Base-by-base conservation (phyloP, 2,329 filamentous ascomycete species). In the Talaromyces sp. region DNA sequence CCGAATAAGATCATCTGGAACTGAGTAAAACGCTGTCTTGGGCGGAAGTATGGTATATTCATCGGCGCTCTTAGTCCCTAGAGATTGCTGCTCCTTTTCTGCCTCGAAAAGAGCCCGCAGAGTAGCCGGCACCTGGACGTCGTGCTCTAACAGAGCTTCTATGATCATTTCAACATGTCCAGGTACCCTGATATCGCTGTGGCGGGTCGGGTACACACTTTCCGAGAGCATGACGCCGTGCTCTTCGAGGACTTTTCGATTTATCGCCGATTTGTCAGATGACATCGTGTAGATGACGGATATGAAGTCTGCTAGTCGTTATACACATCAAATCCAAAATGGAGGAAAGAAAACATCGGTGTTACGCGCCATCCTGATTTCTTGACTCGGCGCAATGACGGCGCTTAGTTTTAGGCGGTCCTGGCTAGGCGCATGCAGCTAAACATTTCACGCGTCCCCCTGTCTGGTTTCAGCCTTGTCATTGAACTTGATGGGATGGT, bases 171-270 rank as follows among this genome's bases (percentile, higher is more conserved):
- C n/a, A 25, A 61, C 48, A 12, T 61, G n/a, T 18, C 55, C 48
- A 35, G 59, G 59, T 4, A 61, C 5, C 11, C 0, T 11, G 6
- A 16, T n/a, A 0, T n/a, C n/a, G 6, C 16, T 54, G 9, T 33
- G 31, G 12, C 44, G 44, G 44, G 44, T 21, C 14, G 44, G 28
- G 6, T 55, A 61, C 23, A 61, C 48, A 7, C 37, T 16, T 23
- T 55, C 44, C 14, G 37, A 61, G 35, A 55, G 14, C 21, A 28
- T 55, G 37, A 61, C 23, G 9, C 59, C 59, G 37, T 37, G 48
- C 25, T 55, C n/a, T 3, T 35, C 37, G 21, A 61, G 48, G 2
- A 33, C 5, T 44, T 16, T 50, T 9, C 35, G 59, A 31, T 61
- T 31, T 1, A 39, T 23, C 42, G 16, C 12, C n/a, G 16, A 16